A percentile compares a stretch with the other conserved stretches of the same genome.
Conservation (phyloP, 202 grass and related monocot species). For the Elaeis oleifera region DNA sequence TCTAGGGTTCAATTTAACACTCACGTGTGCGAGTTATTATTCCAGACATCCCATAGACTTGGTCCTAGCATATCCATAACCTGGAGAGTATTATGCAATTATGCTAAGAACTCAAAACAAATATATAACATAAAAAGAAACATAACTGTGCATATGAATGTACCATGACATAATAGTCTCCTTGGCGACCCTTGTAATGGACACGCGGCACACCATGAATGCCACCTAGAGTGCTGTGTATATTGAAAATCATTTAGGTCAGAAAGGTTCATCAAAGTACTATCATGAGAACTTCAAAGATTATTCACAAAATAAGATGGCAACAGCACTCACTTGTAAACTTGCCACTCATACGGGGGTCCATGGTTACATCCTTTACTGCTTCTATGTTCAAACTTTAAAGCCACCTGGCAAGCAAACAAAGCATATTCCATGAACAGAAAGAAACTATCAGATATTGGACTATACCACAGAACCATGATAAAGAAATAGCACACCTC, state of each 20-base stretch:
- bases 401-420: conserved; percentile 57
- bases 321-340: conserved; percentile 75
- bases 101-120: not conserved
- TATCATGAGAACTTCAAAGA: too few relatives aligned
- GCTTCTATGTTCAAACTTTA: conserved; percentile 86
- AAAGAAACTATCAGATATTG: not conserved
- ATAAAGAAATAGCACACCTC: conserved; percentile 46
- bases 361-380: conserved; percentile 91
- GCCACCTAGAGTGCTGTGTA: conserved; percentile 79
- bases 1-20: conserved; percentile 21
- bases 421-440: conserved; percentile 18
- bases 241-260: conserved; percentile 17
- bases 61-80: conserved; percentile 98
- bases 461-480: conserved; percentile 5
- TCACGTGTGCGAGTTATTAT: conserved; percentile 83
- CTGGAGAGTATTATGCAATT: conserved; percentile 18
- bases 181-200: conserved; percentile 92
- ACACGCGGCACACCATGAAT: conserved; percentile 89
- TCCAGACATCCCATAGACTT: conserved; percentile 99
- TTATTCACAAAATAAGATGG: not conserved
- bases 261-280: too few relatives aligned
- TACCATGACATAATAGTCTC: conserved; percentile 87
- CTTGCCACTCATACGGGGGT: conserved; percentile 92
- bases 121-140: conserved; percentile 1
- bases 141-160: not conserved